Base-by-base conservation (phyloP, 2,329 filamentous ascomycete species). In the Blumeria graminis region DNA sequence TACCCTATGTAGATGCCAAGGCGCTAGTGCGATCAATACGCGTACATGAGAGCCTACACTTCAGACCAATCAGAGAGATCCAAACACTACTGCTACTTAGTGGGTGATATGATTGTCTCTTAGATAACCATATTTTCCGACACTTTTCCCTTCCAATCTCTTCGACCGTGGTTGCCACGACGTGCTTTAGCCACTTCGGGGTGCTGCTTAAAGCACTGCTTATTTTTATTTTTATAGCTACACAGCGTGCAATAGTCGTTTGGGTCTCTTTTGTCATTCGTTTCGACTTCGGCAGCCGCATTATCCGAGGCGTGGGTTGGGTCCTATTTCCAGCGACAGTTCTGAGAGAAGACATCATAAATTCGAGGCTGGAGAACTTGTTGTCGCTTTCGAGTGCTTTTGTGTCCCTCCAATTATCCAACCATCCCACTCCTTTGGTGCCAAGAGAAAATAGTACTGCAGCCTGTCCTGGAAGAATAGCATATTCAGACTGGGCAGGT, bases 171-270 rank as follows among this genome's bases (percentile, higher is more conserved):
- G n/a, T n/a, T n/a, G n/a, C n/a, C n/a, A n/a, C n/a, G n/a, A n/a
- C n/a, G n/a, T n/a, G n/a, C n/a, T n/a, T n/a, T n/a, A 8, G 50
- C 50, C 28, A 38, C 8, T 53, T 53, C 14, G n/a, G 50, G 34
- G 14, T 53, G 33, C 34, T 53, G 33, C 28, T 53, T 38, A 38
- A 53, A 53, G 39, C 32, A 53, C 22, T 53, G 7, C 50, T 16
- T 53, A 53, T 53, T 53, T 35, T 53, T 53, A 16, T 53, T 33
- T 18, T 35, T 14, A 53, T 53, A n/a, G 36, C 28, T 53, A 18
- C 50, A 53, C 22, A n/a, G 32, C 14, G 6, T 53, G 16, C 32
- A 53, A 11, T 53, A 13, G 14, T 45, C 41, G 6, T 45, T 45
- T 45, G 41, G 41, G 7, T 53, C 50, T 3, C 35, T 14, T 35